phyloP scores from a whole-genome alignment of 306 rosid species.

The Malus domestica region ASM211411v1 NC_041805.1:2634001-2634500 shows the following conservation, averaged over 20 bases:
- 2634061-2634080: conserved; percentile 10
- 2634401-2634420: not conserved
- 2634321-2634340: not conserved
- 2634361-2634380: not conserved
- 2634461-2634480: conserved; percentile 28
- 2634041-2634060: conserved; percentile 6
- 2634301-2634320: not conserved
- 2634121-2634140: conserved; percentile 14
- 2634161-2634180: not conserved
- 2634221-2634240: conserved; percentile 7
- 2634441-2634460: conserved; percentile 23
- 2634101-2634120: conserved; percentile 29
- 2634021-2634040: no score
- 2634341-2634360: not conserved
- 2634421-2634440: conserved; percentile 24
- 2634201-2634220: not conserved
- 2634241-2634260: not conserved
- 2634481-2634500: conserved; percentile 36
- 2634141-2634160: not conserved
- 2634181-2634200: not conserved
- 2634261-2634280: not conserved
- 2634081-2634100: conserved; percentile 11
- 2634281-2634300: not conserved
- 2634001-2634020: no score
- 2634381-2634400: not conserved